These are phyloP conservation scores for Rhodotorula diobovata DNA, from an alignment of 768 basidiomycete genomes.

Conservation along the genomic window DNA sequence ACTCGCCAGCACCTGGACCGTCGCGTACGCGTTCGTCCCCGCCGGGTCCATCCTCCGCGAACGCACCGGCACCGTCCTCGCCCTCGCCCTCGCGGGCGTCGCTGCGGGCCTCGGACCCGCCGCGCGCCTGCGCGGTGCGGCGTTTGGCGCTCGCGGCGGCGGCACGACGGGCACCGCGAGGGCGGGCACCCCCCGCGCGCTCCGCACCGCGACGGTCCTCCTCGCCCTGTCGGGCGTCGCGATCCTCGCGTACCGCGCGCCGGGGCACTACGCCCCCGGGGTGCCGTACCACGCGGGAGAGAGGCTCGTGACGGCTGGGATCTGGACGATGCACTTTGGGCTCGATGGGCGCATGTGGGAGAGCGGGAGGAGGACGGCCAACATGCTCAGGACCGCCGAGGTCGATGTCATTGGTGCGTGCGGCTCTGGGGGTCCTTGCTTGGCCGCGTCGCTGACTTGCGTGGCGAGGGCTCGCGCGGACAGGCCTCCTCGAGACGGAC, in stretches of 20 bases:
- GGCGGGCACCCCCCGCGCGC: no score
- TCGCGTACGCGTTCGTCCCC: slow-evolving; percentile 39
- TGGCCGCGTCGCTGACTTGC: neutral
- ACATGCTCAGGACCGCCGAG: slow-evolving; percentile 68
- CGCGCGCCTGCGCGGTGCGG: neutral
- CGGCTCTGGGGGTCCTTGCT: no score
- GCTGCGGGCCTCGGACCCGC: slow-evolving; percentile 8
- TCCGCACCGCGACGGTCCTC: neutral
- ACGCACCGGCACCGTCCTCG: slow-evolving; percentile 31
- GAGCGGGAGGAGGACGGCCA: slow-evolving; percentile 64
- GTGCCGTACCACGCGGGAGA: slow-evolving; percentile 43
- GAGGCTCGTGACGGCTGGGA: slow-evolving; percentile 70
- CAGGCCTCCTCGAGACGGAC: slow-evolving; percentile 70
- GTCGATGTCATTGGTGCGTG: slow-evolving; percentile 70
- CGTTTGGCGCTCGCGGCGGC: neutral
- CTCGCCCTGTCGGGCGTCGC: neutral
- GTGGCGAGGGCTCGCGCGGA: no score
- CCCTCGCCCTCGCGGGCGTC: slow-evolving; percentile 6
- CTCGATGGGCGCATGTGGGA: slow-evolving; percentile 59
- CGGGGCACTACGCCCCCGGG: neutral
- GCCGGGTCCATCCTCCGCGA: slow-evolving; percentile 26
- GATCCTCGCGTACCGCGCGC: neutral
- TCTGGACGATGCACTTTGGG: slow-evolving; percentile 92
- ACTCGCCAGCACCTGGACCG: slow-evolving; percentile 17
- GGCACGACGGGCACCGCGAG: neutral